Base-by-base conservation (phyloP, 345 rosid species). In the Aethionema arabicum region DNA sequence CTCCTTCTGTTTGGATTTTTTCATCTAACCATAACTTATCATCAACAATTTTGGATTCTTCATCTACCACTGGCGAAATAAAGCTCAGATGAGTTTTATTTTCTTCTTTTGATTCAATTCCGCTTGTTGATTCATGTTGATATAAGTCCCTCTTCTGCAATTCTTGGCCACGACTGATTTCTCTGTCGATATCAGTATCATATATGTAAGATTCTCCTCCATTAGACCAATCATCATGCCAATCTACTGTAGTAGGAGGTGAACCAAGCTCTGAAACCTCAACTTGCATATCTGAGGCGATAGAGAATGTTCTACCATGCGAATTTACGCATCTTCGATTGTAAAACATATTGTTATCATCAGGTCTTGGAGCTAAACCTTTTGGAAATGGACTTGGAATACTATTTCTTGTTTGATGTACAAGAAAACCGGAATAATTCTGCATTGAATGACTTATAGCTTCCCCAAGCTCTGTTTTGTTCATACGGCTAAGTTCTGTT, bases 201-300 rank as follows among this genome's bases (percentile, higher is more conserved):
- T 79, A 82, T 1, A 69, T 76, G 32, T 79, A 69, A 32, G 86
- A 81, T 49, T 79, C 91, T 0, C 74, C 84, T 4, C 85, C 96
- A 66, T 55, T 64, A 29, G 90, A 77, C 44, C 87, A 80, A 31
- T 67, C 75, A 57, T 82, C 59, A 45, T 36, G 70, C 59, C 78
- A 87, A 68, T 88, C 95, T 11, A 67, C 69, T 6, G 83, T 74
- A 0, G 76, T 59, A 43, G 87, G 81, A 35, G 97, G 96, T 21
- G 99, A 90, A 52, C 96, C 83, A 38, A 69, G 27, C 74, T 90
- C 99, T 2, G 99, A 90, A 57, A 93, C 87, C 78, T 90, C 99
- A 41, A 93, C 97, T 70, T 90, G 96, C 84, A 93, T 71, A 52
- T 90, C 99, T 3, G 99, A 93, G 64, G 96, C 97, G 54, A 93